Base-by-base conservation (phyloP, 129 eudicot species). In the Saposhnikovia divaricata region DNA sequence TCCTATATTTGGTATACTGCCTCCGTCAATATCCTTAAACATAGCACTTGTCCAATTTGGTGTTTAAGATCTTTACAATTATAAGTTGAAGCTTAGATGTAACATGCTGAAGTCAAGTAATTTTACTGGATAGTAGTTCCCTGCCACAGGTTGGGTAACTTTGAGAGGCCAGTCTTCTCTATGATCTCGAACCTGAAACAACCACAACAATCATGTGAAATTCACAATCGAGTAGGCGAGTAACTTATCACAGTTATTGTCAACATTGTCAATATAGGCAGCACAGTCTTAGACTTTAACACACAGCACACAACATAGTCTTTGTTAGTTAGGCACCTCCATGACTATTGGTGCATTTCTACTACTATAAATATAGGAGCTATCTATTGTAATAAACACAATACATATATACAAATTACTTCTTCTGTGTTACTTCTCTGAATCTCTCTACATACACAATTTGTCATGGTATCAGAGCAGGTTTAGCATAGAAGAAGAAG, bases 101-200 rank as follows among this genome's bases (percentile, higher is more conserved):
- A 39, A 38, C 6, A 39, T 34, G 47, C 75, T 3, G n/a, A 19
- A 69, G 75, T 38, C 46, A 0, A 71, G 75, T 34, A 18, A 18
- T 6, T 38, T 31, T 88, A 93, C 97, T 38, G 98, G 98, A 84
- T 94, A 94, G 78, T 94, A 94, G 83, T 94, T 94, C 72, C 97
- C 98, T 2, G 98, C 96, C n/a, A 94, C 89, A 70, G 98, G 97
- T 87, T 91, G 93, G 48, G 88, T 90, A 84, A 94, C 97, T 80
- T 77, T 45, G 66, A 94, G 97, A 78, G 86, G 82, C 97, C 97
- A 94, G 81, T 91, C 98, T 76, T 84, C 86, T 86, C 98, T 86
- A 48, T 87, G 83, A 87, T 94, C 90, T 50, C 93, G 82, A 83
- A 94, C 89, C 98, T 93, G 90, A 70, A 81, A 86, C 66, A 23